Evolutionary conservation across 495 filamentous ascomycete genomes (phyloP).

Genomic region (Penicillium atrosanguineum): DNA sequence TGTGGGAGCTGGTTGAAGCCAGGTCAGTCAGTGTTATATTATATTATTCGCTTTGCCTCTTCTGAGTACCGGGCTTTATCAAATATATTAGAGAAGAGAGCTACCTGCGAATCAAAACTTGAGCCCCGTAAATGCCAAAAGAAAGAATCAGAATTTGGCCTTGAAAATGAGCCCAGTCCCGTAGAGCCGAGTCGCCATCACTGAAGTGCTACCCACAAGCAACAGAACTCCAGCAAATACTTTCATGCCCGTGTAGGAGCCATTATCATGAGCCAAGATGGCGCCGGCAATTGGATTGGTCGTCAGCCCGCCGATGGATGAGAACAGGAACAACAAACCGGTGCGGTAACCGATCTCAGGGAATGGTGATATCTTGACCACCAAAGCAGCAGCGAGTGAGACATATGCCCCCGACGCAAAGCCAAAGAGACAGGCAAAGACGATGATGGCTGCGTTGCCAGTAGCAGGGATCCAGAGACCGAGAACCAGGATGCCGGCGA

Average conservation of each 20-base stretch:
- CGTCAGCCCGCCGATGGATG: slow-evolving; percentile 42
- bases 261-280: slow-evolving; percentile 17
- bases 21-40: too few relatives aligned
- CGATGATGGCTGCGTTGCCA: slow-evolving; percentile 22
- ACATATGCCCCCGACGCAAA: slow-evolving; percentile 34
- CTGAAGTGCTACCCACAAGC: slow-evolving; percentile 14
- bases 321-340: slow-evolving; percentile 20
- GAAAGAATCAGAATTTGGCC: slow-evolving; percentile 13
- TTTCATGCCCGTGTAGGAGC: slow-evolving; percentile 21
- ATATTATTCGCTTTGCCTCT: too few relatives aligned
- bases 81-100: neutral
- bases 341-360: slow-evolving; percentile 26
- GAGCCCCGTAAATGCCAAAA: neutral
- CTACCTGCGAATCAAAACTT: neutral
- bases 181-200: slow-evolving; percentile 11
- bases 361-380: slow-evolving; percentile 27
- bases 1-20: too few relatives aligned
- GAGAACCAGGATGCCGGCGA: slow-evolving; percentile 25
- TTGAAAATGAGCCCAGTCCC: slow-evolving; percentile 10
- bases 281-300: slow-evolving; percentile 65
- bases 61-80: too few relatives aligned
- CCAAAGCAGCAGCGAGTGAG: slow-evolving; percentile 22
- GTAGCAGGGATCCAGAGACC: slow-evolving; percentile 28
- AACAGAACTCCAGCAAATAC: slow-evolving; percentile 24
- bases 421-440: slow-evolving; percentile 27